phyloP scores from a whole-genome alignment of 805 yeast species.

The Hanseniaspora vineae region DNA sequence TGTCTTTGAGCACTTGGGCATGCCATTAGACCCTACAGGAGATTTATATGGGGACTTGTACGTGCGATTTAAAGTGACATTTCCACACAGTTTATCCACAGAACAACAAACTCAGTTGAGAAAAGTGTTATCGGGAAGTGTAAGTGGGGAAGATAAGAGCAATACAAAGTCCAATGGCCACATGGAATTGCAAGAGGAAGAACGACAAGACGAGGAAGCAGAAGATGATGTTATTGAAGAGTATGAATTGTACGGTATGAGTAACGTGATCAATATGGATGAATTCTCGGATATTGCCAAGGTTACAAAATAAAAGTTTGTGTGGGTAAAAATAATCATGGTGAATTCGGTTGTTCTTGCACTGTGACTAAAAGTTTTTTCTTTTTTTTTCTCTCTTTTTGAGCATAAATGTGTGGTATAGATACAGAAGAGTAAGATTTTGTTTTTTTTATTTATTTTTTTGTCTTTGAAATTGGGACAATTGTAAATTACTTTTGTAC shows the following conservation, averaged over 20 bases:
- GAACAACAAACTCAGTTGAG: slow-evolving; percentile 7
- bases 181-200: slow-evolving; percentile 4
- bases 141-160: too few species aligned
- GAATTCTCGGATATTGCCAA: neutral
- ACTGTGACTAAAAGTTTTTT: too few species aligned
- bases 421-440: too few species aligned
- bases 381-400: too few species aligned
- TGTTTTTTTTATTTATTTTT: too few species aligned
- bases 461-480: too few species aligned
- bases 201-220: slow-evolving; percentile 6
- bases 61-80: slow-evolving; percentile 42
- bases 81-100: slow-evolving; percentile 29
- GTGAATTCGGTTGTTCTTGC: too few species aligned
- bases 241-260: slow-evolving; percentile 12
- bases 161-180: too few species aligned
- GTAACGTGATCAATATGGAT: neutral
- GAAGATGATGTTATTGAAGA: slow-evolving; percentile 16
- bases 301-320: neutral
- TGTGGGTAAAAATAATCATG: too few species aligned
- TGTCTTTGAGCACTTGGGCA: slow-evolving; percentile 38
- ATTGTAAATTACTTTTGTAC: too few species aligned
- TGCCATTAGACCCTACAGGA: slow-evolving; percentile 35
- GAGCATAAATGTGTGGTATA: too few species aligned
- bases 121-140: neutral
- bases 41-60: slow-evolving; percentile 38